Evolutionary conservation across 2,329 filamentous ascomycete genomes (phyloP), one percentile per base, ranked within the genome.

Genomic region (Trichoderma aggressivum): DNA sequence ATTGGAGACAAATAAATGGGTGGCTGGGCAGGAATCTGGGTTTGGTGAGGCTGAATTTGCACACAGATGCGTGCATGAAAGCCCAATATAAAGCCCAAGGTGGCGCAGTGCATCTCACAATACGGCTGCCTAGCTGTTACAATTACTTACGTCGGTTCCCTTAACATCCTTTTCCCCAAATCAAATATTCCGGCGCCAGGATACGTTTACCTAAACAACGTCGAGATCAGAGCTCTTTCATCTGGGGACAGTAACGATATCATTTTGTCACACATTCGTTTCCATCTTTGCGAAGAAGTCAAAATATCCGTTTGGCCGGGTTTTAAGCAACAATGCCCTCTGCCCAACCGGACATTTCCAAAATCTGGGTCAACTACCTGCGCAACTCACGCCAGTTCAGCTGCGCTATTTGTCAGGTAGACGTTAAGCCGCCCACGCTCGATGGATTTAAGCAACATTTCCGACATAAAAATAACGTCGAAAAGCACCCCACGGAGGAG

Each of bases 401-500:
- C 14, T 79, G 78, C 66, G 74, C 75, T 2, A 36, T 74, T 2
- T 80, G 80, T 24, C 70, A 74, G 3, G 56, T 65, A 26, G 76
- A 78, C 5, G 59, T 79, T 16, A 71, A 74, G 47, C 71, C 74
- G 1, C 47, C 70, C 0, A 74, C 74, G 10, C 47, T 80, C 7
- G 75, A 77, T 12, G 73, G 72, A 7, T 80, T 80, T 70, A 75
- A 72, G 24, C 65, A 70, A 2, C 79, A 81, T 50, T 71, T 77
- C 53, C 70, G 67, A 34, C 11, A 34, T 30, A 7, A 32, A 5
- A 66, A 65, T 1, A 70, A 77, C 21, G 24, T 56, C 10, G 21
- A 69, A 1, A 74, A 73, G 7, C 77, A 79, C 28, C 56, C 73
- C 18, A 70, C 71, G 5, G 74, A 72, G 3, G 76, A 80, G 7